phyloP scores from a whole-genome alignment of 2,329 filamentous ascomycete species.

The Alternaria dauci region DNA sequence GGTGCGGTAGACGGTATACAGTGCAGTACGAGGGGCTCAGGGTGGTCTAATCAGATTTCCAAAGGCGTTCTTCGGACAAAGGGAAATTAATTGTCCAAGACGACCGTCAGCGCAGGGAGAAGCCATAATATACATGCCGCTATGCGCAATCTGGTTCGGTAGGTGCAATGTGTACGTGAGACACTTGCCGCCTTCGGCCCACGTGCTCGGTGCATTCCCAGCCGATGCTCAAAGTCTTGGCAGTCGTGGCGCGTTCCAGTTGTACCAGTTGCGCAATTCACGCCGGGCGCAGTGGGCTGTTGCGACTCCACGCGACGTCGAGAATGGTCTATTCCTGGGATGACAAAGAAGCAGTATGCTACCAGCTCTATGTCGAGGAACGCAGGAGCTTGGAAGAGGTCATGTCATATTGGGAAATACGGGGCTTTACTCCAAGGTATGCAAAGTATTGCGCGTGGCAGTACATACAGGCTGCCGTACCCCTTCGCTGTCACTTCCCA shows the following conservation, averaged over 20 bases:
- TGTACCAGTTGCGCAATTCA: conserved; percentile 28
- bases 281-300: not conserved
- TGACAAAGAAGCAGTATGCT: conserved; percentile 70
- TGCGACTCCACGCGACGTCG: not conserved
- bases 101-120: not conserved
- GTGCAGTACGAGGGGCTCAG: not conserved
- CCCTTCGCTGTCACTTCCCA: conserved; percentile 8
- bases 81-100: not conserved
- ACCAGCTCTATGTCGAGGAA: conserved; percentile 79
- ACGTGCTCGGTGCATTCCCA: conserved; percentile 23
- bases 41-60: not conserved
- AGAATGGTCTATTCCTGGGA: conserved; percentile 68
- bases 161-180: conserved; percentile 19
- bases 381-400: conserved; percentile 77
- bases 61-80: not conserved
- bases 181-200: conserved; percentile 16
- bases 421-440: conserved; percentile 74
- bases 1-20: conserved; percentile 2
- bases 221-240: conserved; percentile 30
- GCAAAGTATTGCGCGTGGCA: conserved; percentile 28
- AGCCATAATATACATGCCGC: conserved; percentile 24
- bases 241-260: conserved; percentile 6
- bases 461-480: conserved; percentile 36
- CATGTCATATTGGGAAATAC: conserved; percentile 70
- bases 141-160: conserved; percentile 26